Percentiles rank a stretch among this genome's conserved stretches.
Evolutionary conservation across 495 filamentous ascomycete genomes (phyloP).

Genomic region (Venustampulla echinocandica): DNA sequence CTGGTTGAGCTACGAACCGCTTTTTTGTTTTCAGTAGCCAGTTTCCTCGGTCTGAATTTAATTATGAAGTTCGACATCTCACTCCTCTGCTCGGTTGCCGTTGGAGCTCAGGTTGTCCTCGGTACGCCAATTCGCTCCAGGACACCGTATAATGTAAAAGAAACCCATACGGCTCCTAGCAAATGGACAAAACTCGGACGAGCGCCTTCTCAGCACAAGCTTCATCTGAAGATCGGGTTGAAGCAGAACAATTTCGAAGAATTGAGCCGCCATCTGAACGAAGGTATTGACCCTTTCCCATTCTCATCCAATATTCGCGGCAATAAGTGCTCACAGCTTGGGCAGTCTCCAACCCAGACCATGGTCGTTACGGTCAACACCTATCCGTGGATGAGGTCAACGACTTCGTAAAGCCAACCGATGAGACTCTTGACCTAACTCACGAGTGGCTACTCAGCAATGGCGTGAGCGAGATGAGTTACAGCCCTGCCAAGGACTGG

Average conservation of each 20-base stretch:
- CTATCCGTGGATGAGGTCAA: slow-evolving; percentile 29
- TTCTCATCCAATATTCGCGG: neutral
- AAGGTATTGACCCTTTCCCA: too few species aligned
- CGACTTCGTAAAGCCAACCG: slow-evolving; percentile 24
- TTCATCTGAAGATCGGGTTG: slow-evolving; percentile 45
- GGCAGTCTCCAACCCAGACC: slow-evolving; percentile 30
- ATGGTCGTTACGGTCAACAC: slow-evolving; percentile 38
- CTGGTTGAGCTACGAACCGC: neutral
- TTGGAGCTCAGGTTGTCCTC: slow-evolving; percentile 22
- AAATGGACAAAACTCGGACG: slow-evolving; percentile 37
- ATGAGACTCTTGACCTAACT: slow-evolving; percentile 36
- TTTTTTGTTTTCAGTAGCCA: neutral
- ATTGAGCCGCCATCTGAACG: slow-evolving; percentile 42
- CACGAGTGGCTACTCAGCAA: slow-evolving; percentile 38
- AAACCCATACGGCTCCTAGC: slow-evolving; percentile 38
- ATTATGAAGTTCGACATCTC: slow-evolving; percentile 16
- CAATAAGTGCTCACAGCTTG: neutral
- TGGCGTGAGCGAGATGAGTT: slow-evolving; percentile 35
- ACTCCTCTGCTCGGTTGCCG: slow-evolving; percentile 20
- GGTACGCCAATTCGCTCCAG: slow-evolving; percentile 24
- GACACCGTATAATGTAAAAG: slow-evolving; percentile 41
- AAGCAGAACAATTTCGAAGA: slow-evolving; percentile 40
- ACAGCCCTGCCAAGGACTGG: slow-evolving; percentile 40
- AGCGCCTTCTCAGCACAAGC: slow-evolving; percentile 26
- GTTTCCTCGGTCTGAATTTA: neutral